Conservation (phyloP, 495 filamentous ascomycete genomes). For the Penicillium cinerascens region DNA sequence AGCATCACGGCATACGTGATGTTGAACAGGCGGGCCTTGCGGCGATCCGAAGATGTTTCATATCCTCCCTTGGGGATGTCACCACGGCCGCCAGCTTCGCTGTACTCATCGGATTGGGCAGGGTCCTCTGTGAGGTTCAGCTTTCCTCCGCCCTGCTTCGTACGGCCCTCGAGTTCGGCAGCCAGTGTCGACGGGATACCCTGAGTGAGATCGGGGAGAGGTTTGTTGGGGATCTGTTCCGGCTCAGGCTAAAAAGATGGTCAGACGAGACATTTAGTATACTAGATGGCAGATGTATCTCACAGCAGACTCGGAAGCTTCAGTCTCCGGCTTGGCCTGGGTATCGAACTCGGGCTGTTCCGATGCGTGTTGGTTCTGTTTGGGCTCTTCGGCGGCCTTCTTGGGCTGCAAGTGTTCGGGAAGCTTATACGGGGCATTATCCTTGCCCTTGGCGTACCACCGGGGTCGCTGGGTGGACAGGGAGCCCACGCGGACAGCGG, state of each 20-base stretch:
- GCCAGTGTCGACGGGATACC: constrained; percentile 84
- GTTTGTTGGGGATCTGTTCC: constrained; percentile 36
- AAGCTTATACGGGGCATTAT: constrained; percentile 44
- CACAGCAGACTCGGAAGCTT: constrained; percentile 29
- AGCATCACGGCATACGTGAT: constrained; percentile 57
- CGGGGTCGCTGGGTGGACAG: constrained; percentile 36
- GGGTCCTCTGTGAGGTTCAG: constrained; percentile 60
- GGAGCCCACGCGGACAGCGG: constrained; percentile 34
- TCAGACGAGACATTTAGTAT: constrained; percentile 12
- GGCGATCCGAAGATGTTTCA: constrained; percentile 82
- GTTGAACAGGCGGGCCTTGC: constrained; percentile 66
- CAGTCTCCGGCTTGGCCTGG: constrained; percentile 35
- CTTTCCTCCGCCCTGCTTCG: constrained; percentile 38
- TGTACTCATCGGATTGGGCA: constrained; percentile 43
- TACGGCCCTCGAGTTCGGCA: constrained; percentile 61
- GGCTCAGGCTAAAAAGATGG: constrained; percentile 27
- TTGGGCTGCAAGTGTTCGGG: constrained; percentile 35
- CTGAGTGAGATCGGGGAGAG: constrained; percentile 82
- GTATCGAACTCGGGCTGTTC: constrained; percentile 47
- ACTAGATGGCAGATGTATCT: constrained; percentile 7
- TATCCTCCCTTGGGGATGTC: constrained; percentile 81
- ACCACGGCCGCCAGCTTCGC: constrained; percentile 42
- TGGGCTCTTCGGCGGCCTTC: constrained; percentile 13
- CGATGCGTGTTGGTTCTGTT: constrained; percentile 33
- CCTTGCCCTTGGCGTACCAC: constrained; percentile 48